phyloP scores from a whole-genome alignment of 208 protist species.

The Wallacemonas collosoma region DNA sequence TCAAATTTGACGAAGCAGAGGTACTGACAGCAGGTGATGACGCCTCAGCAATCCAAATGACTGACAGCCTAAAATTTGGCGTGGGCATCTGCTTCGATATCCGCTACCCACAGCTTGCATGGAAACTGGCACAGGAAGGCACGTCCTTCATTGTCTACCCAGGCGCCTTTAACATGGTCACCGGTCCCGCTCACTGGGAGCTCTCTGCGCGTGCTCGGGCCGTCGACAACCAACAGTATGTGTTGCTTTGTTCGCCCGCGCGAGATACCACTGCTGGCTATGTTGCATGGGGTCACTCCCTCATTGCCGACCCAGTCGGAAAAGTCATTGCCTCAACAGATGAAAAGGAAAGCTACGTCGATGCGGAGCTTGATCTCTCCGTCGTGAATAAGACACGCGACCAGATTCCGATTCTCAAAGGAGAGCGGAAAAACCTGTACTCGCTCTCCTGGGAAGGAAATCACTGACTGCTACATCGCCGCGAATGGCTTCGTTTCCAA shows the following conservation, averaged over 20 bases:
- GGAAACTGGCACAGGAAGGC: constrained; percentile 62
- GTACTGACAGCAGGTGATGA: constrained; percentile 92
- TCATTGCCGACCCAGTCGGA: constrained; percentile 93
- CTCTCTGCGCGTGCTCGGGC: constrained; percentile 89
- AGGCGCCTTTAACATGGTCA: constrained; percentile 99
- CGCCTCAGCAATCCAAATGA: constrained; percentile 45
- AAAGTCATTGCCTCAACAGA: constrained; percentile 65
- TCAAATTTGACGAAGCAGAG: constrained; percentile 96
- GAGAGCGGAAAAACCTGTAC: constrained; percentile 80
- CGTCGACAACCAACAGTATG: constrained; percentile 96
- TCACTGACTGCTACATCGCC: too few species aligned
- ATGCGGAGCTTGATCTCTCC: constrained; percentile 69
- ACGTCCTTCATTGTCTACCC: constrained; percentile 95
- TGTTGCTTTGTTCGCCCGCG: constrained; percentile 94
- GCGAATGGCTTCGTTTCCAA: too few species aligned
- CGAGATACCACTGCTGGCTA: constrained; percentile 88
- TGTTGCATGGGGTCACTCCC: constrained; percentile 97
- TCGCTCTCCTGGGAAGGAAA: constrained; percentile 50
- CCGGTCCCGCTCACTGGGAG: constrained; percentile 98
- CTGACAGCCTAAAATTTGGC: constrained; percentile 83
- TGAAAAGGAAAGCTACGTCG: constrained; percentile 64
- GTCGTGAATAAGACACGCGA: constrained; percentile 44
- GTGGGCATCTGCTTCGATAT: constrained; percentile 99
- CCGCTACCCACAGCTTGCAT: constrained; percentile 95
- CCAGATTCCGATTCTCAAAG: constrained; percentile 80